Percentiles rank a stretch among this genome's conserved stretches.
These are phyloP conservation scores for Kluyveromyces marxianus DNA, from an alignment of 1,139 yeast genomes.

Conservation along the genomic window DNA sequence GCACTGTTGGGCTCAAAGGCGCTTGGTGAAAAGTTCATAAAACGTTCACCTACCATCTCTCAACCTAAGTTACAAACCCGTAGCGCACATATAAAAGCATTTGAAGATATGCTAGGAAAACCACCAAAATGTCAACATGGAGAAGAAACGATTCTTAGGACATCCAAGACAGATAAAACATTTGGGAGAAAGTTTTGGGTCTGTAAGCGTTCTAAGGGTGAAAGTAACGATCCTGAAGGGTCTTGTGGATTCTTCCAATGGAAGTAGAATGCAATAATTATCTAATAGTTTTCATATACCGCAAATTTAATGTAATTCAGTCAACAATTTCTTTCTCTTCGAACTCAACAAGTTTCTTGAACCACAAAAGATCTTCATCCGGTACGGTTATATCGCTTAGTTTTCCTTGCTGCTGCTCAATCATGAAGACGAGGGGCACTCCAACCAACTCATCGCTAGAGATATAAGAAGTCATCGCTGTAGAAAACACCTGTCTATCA, in stretches of 20 bases:
- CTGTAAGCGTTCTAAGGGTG: constrained; percentile 37
- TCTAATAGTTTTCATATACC: background rate
- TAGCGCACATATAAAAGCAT: background rate
- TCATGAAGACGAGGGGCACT: constrained; percentile 17
- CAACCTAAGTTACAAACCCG: background rate
- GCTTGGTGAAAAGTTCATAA: background rate
- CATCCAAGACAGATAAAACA: constrained; percentile 39
- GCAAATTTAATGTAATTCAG: background rate
- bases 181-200: constrained; percentile 58
- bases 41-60: background rate
- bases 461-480: constrained; percentile 29
- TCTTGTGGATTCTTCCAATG: constrained; percentile 37
- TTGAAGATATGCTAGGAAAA: constrained; percentile 28
- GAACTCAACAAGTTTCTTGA: constrained; percentile 19
- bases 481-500: constrained; percentile 26
- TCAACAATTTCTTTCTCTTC: constrained; percentile 11
- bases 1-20: background rate
- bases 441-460: constrained; percentile 25
- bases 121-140: constrained; percentile 49
- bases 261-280: constrained; percentile 19
- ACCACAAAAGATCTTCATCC: constrained; percentile 26
- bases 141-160: constrained; percentile 41
- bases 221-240: constrained; percentile 20
- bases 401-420: constrained; percentile 15
- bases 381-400: constrained; percentile 12